Conservation (phyloP, 176 grass and related monocot species). For the Triticum aestivum region DNA sequence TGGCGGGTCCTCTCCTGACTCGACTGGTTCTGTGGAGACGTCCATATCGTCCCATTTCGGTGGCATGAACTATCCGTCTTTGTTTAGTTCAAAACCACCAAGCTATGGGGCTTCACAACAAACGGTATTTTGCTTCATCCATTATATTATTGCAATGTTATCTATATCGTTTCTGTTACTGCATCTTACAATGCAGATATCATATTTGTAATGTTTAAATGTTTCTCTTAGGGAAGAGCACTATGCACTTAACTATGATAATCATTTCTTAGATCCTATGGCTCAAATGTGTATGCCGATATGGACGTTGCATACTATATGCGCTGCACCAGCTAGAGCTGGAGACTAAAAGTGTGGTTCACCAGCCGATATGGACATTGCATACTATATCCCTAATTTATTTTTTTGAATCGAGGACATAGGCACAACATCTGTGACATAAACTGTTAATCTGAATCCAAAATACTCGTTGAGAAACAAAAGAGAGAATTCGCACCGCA, state of each 20-base stretch:
- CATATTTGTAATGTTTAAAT: neutral
- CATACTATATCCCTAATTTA: neutral
- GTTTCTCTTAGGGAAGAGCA: neutral
- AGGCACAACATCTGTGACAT: neutral
- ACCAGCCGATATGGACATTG: too few species aligned
- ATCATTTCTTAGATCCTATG: neutral
- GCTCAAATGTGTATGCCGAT: neutral
- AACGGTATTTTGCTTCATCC: constrained; percentile 49
- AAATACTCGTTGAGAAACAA: constrained; percentile 2
- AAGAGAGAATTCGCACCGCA: neutral
- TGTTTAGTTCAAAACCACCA: constrained; percentile 95
- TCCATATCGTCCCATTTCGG: constrained; percentile 99
- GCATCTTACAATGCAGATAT: neutral
- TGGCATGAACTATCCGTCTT: constrained; percentile 91
- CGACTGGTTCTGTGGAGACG: constrained; percentile 92
- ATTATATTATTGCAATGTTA: neutral
- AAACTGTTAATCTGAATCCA: neutral
- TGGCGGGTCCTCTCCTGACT: constrained; percentile 89
- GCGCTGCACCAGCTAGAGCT: neutral
- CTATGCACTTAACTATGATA: constrained; percentile 7
- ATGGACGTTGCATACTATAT: neutral
- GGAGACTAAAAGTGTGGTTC: neutral
- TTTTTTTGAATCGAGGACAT: neutral
- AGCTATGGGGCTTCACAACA: constrained; percentile 67
- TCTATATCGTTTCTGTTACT: neutral